phyloP scores from a whole-genome alignment of 352 stramenopile genomes.

The Phytophthora pluvialis region DNA sequence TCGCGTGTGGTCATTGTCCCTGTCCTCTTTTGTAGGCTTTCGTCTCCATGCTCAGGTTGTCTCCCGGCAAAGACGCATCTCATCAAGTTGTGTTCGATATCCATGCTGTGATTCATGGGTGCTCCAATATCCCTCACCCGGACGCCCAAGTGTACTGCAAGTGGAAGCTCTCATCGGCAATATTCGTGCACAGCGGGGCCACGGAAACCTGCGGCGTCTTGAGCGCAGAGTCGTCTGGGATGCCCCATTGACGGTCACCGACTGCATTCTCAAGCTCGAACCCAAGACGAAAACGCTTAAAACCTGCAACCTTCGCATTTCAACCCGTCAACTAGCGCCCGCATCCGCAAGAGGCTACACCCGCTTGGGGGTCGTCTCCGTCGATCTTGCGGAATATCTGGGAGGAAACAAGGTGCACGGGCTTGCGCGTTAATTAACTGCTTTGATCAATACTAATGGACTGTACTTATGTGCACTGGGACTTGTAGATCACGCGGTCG shows the following conservation, averaged over 20 bases:
- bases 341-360: constrained; percentile 20
- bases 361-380: constrained; percentile 33
- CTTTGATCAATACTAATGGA: not conserved
- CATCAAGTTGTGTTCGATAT: constrained; percentile 39
- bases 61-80: constrained; percentile 15
- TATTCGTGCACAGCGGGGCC: constrained; percentile 7
- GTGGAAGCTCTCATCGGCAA: constrained; percentile 33
- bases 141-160: constrained; percentile 46
- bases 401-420: constrained; percentile 25
- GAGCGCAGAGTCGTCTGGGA: constrained; percentile 37
- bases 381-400: constrained; percentile 47
- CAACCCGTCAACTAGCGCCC: constrained; percentile 36
- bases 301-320: constrained; percentile 37
- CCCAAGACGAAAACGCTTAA: constrained; percentile 34
- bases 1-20: not conserved
- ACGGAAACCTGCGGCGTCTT: constrained; percentile 33
- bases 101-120: constrained; percentile 37
- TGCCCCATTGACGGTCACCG: constrained; percentile 21
- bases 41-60: constrained; percentile 6
- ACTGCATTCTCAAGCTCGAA: constrained; percentile 35
- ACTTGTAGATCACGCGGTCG: constrained; percentile 19
- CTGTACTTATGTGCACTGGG: not conserved
- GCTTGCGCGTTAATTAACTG: not conserved
- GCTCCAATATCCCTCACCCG: constrained; percentile 43
- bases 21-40: too few relatives aligned